Conservation (phyloP, 2,329 filamentous ascomycete species). For the Aspergillus ibericus region DNA sequence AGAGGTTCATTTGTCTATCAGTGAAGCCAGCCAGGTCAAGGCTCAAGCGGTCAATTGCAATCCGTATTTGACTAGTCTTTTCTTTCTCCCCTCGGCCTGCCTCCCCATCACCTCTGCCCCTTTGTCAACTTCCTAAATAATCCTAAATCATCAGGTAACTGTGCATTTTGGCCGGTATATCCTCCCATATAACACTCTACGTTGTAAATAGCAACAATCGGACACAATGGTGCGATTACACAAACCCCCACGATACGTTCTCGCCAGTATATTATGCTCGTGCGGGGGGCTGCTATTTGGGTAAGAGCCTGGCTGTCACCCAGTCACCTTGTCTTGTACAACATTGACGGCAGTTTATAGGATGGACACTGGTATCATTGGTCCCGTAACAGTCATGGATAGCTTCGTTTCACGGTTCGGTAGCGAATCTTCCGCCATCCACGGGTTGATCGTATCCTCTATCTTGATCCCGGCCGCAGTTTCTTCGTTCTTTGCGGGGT, state of each 20-base stretch:
- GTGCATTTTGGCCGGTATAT: not conserved
- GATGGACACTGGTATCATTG: slow-evolving; percentile 57
- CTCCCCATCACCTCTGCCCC: not conserved
- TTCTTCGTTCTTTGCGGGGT: slow-evolving; percentile 59
- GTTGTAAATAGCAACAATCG: not conserved
- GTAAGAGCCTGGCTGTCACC: slow-evolving; percentile 5
- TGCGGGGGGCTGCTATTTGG: slow-evolving; percentile 21
- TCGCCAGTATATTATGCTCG: slow-evolving; percentile 21
- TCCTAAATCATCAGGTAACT: not conserved
- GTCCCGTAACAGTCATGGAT: slow-evolving; percentile 60
- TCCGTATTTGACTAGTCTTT: not conserved
- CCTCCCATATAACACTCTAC: not conserved
- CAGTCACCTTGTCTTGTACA: not conserved
- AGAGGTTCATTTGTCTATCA: not conserved
- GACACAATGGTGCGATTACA: slow-evolving; percentile 7
- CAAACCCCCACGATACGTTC: slow-evolving; percentile 20
- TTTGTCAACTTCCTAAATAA: not conserved
- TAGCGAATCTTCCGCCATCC: slow-evolving; percentile 51
- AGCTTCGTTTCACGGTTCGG: slow-evolving; percentile 54
- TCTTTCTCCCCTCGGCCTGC: not conserved
- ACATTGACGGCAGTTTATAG: not conserved
- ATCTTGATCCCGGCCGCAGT: slow-evolving; percentile 60
- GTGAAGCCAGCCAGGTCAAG: not conserved
- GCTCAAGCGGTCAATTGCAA: not conserved
- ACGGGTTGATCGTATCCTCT: slow-evolving; percentile 60